Evolutionary conservation across 2,329 filamentous ascomycete genomes (phyloP), one percentile per base, ranked within the genome.

Genomic region (Hypoxylon sp.): DNA sequence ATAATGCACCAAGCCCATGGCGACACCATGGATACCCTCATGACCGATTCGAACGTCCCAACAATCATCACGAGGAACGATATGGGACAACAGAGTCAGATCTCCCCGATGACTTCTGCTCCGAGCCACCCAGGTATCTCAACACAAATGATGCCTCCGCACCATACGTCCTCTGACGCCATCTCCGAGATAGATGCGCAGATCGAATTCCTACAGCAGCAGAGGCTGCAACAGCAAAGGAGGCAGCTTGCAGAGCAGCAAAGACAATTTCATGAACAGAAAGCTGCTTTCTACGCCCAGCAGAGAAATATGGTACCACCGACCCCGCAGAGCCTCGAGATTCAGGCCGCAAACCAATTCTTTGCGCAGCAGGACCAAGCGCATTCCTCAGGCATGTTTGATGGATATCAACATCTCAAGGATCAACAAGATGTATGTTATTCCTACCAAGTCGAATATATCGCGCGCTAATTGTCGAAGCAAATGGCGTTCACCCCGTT

Each of bases 401-500:
- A 93, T 64, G 82, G 84, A 53, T 91, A 89, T 73, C 87, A 89
- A 72, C 82, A 87, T 70, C 79, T 88, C 69, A 91, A 91, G 72
- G 89, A 92, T 56, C 89, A 92, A 72, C 85, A 90, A 77, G 90
- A 90, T 76, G 86, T 87, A 77, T 74, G 85, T 80, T 45, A 24
- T 54, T 54, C 26, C 30, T 20, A 57, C 60, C 32, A 62, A n/a
- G 48, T 50, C 38, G 12, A 18, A 40, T 63, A 33, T 58, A 50
- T 52, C 28, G 48, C 70, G 74, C 61, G 77, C 74, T 65, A 69
- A 75, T 77, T 61, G 66, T 70, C 54, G 48, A 40, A 45, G 26
- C 73, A 91, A 87, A 88, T 92, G 85, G 83, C 89, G 8, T 94
- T 94, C 74, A 95, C 92, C 2, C 92, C 92, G 0, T 84, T 95